Evolutionary conservation across 1,139 yeast species (phyloP).

Genomic region (Yamadazyma taylorii): DNA sequence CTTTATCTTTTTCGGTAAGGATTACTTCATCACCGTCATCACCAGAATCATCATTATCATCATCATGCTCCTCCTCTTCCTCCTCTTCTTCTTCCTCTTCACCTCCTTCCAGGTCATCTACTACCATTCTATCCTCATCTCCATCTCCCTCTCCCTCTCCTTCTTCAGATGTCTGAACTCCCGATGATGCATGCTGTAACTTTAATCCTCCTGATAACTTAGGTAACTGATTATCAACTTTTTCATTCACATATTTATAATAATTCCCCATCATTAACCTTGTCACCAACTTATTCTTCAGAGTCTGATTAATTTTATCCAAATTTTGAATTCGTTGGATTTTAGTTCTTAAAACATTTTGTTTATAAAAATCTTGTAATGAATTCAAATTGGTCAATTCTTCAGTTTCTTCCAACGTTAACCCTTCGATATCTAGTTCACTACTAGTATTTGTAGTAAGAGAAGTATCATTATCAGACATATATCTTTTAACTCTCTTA

Average conservation of each 20-base stretch:
- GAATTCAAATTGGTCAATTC: slow-evolving; percentile 40
- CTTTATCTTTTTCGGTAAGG: slow-evolving; percentile 49
- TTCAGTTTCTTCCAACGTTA: slow-evolving; percentile 35
- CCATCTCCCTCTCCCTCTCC: slow-evolving; percentile 1
- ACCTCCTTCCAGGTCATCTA: slow-evolving; percentile 6
- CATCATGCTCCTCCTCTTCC: slow-evolving; percentile 14
- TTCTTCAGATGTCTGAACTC: neutral
- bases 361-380: slow-evolving; percentile 51
- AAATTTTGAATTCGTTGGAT: slow-evolving; percentile 58
- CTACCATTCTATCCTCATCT: neutral
- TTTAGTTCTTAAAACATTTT: slow-evolving; percentile 51
- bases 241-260: slow-evolving; percentile 45
- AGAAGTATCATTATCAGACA: slow-evolving; percentile 3
- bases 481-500: slow-evolving; percentile 7
- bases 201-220: slow-evolving; percentile 9
- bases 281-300: slow-evolving; percentile 66
- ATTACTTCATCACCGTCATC: slow-evolving; percentile 35
- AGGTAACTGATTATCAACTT: slow-evolving; percentile 18
- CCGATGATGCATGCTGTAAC: slow-evolving; percentile 14
- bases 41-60: slow-evolving; percentile 10
- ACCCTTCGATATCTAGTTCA: slow-evolving; percentile 41
- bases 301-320: slow-evolving; percentile 45
- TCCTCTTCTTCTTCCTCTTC: slow-evolving; percentile 16
- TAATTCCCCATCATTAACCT: slow-evolving; percentile 76
- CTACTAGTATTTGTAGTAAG: slow-evolving; percentile 18